A percentile compares a stretch with the other conserved stretches of the same genome.
Evolutionary conservation across 257 asterid species (phyloP).

Genomic region (Primulina eburnea): DNA sequence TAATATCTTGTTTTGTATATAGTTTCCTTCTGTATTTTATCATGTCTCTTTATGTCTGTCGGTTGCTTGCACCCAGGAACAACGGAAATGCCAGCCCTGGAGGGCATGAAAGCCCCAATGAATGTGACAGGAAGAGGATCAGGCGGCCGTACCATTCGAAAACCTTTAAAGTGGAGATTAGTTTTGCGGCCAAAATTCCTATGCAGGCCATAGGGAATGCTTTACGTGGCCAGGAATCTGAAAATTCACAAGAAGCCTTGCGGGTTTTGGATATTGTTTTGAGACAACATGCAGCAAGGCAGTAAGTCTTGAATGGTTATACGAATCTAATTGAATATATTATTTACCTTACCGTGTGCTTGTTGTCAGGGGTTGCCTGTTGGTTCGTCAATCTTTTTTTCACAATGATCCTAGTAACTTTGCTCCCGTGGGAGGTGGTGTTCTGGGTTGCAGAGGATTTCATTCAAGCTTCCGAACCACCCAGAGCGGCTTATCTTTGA

Average conservation of each 20-base stretch:
- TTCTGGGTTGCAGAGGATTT: slow-evolving; percentile 85
- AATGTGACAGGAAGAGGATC: slow-evolving; percentile 56
- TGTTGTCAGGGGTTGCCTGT: slow-evolving; percentile 70
- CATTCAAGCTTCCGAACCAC: slow-evolving; percentile 86
- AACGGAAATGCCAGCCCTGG: slow-evolving; percentile 71
- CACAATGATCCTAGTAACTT: slow-evolving; percentile 70
- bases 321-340: background rate
- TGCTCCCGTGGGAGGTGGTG: slow-evolving; percentile 86
- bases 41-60: slow-evolving; percentile 1
- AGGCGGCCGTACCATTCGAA: slow-evolving; percentile 72
- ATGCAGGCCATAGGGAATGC: background rate
- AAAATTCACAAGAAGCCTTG: background rate
- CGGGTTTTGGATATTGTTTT: slow-evolving; percentile 75
- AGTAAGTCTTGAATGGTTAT: slow-evolving; percentile 49
- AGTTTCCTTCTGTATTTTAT: slow-evolving; percentile 3
- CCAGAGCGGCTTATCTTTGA: slow-evolving; percentile 80
- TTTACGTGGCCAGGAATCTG: background rate
- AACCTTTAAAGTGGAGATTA: slow-evolving; percentile 49
- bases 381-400: slow-evolving; percentile 83
- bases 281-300: slow-evolving; percentile 96
- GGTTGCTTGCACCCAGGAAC: slow-evolving; percentile 46
- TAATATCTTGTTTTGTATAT: background rate
- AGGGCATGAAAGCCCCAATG: slow-evolving; percentile 51
- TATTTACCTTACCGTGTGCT: slow-evolving; percentile 11
- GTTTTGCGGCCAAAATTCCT: background rate